Percentiles rank a stretch among this genome's conserved stretches.
These are phyloP conservation scores for Fonsecaea monophora DNA, from an alignment of 2,329 filamentous ascomycete species.

Conservation along the genomic window DNA sequence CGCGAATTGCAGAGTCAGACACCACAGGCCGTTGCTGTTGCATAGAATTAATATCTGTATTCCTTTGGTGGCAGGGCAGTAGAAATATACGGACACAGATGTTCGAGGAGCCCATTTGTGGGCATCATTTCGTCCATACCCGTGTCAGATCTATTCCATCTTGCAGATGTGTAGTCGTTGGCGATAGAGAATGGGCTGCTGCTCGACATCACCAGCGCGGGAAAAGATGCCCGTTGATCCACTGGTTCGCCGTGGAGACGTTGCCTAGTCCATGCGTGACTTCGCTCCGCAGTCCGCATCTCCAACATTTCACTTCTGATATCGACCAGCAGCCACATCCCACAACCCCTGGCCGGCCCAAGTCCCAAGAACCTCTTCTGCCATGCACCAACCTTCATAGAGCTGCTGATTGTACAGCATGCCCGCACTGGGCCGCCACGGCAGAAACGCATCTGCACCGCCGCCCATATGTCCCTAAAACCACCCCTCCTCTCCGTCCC, in stretches of 20 bases:
- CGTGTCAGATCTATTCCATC: too few relatives aligned
- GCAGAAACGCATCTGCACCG: not conserved
- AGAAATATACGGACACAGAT: not conserved
- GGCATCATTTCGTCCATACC: too few relatives aligned
- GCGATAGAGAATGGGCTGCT: too few relatives aligned
- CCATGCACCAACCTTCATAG: not conserved
- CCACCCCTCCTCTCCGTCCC: conserved; percentile 7
- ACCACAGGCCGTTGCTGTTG: conserved; percentile 15
- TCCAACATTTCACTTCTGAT: not conserved
- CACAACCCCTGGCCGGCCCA: not conserved
- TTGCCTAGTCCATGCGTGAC: not conserved
- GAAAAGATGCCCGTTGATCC: too few relatives aligned
- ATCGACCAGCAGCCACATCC: not conserved
- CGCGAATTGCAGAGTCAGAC: conserved; percentile 13
- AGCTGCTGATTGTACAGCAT: conserved; percentile 11
- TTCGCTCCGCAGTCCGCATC: not conserved
- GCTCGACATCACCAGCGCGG: too few relatives aligned
- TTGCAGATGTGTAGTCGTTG: too few relatives aligned
- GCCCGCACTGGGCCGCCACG: conserved; percentile 2
- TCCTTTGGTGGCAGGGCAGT: not conserved
- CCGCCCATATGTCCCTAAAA: conserved; percentile 29
- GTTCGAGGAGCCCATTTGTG: not conserved
- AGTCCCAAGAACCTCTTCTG: not conserved
- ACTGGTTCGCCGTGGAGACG: too few relatives aligned
- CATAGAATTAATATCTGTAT: not conserved